Conservation (phyloP, 345 rosid species). For the Linum trigynum region DNA sequence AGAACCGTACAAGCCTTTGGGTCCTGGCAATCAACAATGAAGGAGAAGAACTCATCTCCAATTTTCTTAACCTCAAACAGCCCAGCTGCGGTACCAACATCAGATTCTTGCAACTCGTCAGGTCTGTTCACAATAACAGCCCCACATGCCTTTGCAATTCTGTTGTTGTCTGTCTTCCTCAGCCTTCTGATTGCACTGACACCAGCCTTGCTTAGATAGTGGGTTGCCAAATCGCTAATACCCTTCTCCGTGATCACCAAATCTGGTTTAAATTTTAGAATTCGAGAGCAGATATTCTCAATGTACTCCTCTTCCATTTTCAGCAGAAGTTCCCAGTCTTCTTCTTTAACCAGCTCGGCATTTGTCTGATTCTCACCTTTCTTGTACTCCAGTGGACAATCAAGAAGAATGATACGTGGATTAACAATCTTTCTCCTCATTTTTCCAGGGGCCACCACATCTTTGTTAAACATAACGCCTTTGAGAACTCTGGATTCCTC, state of each 20-base stretch:
- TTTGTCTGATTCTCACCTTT: conserved; percentile 98
- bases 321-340: conserved; percentile 78
- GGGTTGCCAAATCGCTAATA: conserved; percentile 94
- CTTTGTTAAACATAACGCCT: conserved; percentile 96
- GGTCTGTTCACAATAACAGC: conserved; percentile 94
- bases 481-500: conserved; percentile 85
- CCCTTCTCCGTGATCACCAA: conserved; percentile 91
- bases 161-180: conserved; percentile 82
- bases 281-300: conserved; percentile 67
- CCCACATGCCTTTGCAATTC: conserved; percentile 94
- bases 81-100: conserved; percentile 93
- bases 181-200: conserved; percentile 92
- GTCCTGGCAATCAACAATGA: conserved; percentile 81
- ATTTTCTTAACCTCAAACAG: conserved; percentile 89
- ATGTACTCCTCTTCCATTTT: conserved; percentile 94
- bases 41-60: conserved; percentile 90
- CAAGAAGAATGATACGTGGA: conserved; percentile 83
- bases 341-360: conserved; percentile 84
- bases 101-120: conserved; percentile 92
- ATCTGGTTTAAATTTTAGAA: conserved; percentile 83
- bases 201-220: conserved; percentile 85
- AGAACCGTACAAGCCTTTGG: conserved; percentile 94
- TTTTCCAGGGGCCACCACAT: conserved; percentile 90
- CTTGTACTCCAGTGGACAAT: conserved; percentile 94
- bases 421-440: conserved; percentile 85